Base-by-base conservation (phyloP, 1,139 yeast genomes). In the Lodderomyces theae region DNA sequence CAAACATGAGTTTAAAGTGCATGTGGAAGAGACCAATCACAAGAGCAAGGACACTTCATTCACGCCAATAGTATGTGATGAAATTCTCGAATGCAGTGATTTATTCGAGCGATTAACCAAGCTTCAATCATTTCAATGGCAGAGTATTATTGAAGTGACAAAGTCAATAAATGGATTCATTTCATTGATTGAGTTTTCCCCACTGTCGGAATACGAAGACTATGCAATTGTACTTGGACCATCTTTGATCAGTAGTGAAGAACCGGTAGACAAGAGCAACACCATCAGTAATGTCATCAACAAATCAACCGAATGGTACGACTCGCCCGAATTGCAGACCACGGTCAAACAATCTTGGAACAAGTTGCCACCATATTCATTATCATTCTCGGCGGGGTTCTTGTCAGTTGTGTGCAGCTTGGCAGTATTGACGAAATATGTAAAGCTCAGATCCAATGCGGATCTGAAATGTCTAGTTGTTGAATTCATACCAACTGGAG, bases 271-370 rank as follows among this genome's bases (percentile, higher is more conserved):
- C 22, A 30, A 29, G n/a, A 16, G 9, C 23, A 34, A 37, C 22
- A 21, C 26, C 12, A 26, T 41, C 12, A 25, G 41, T 8, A 43
- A 37, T 19, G 29, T 39, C 5, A 41, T 41, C 8, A 42, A 29
- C 18, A 44, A 39, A 25, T n/a, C 36, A 12, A 34, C 29, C 5
- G 49, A 47, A 12, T 54, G 61, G 51, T 64, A 60, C 61, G 58
- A 62, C 48, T 45, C 52, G 11, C 53, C 51, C n/a, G 56, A 55
- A 2, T 42, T 57, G 3, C 47, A 45, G 29, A 37, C 61, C 46
- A 13, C 47, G 37, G 45, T 58, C 35, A 38, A 47, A 46, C 72
- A 69, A 40, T 60, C 66, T 0, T 72, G 79, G 78, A 47, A 63
- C 32, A 75, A 72, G 50, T 69, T 62, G 30, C 56, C 61, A 4